Evolutionary conservation across 371 early-diverging fungal species (phyloP).

Genomic region (Rhizomucor pusillus): DNA sequence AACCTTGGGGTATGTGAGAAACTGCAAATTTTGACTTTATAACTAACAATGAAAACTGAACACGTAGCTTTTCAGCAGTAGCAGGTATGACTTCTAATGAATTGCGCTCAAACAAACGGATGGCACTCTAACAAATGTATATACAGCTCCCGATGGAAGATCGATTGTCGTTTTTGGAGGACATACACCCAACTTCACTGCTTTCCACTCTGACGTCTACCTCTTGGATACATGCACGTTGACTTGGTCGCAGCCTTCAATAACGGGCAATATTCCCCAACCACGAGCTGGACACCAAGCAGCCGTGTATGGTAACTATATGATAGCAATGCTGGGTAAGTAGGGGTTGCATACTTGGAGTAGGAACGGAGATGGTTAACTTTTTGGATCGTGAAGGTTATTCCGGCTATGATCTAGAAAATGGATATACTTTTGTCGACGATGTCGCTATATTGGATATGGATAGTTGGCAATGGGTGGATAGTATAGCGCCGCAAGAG

Average conservation of each 20-base stretch:
- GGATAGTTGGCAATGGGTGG: slow-evolving; percentile 39
- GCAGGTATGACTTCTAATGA: slow-evolving; percentile 16
- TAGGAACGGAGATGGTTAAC: slow-evolving; percentile 21
- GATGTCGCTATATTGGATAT: slow-evolving; percentile 37
- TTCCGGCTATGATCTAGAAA: not conserved
- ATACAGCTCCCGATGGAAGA: slow-evolving; percentile 34
- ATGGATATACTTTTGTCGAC: slow-evolving; percentile 17
- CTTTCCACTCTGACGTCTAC: slow-evolving; percentile 19
- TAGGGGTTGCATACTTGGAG: not conserved
- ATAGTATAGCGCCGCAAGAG: slow-evolving; percentile 10
- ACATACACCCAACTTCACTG: not conserved
- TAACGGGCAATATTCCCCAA: slow-evolving; percentile 24
- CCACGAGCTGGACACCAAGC: slow-evolving; percentile 36
- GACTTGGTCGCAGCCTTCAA: slow-evolving; percentile 29
- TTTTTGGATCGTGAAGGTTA: slow-evolving; percentile 22
- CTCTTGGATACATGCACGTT: slow-evolving; percentile 40
- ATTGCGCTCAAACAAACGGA: not conserved
- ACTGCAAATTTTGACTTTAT: not conserved
- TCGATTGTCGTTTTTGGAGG: slow-evolving; percentile 46
- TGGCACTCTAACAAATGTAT: not conserved
- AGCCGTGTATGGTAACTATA: slow-evolving; percentile 33
- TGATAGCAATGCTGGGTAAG: slow-evolving; percentile 37
- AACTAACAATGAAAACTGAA: too few species aligned
- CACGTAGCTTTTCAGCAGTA: slow-evolving; percentile 27
- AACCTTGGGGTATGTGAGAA: slow-evolving; percentile 17